Percentiles rank a stretch among this genome's conserved stretches.
Conservation (phyloP, 176 grass and related monocot species). For the Phragmites australis region DNA sequence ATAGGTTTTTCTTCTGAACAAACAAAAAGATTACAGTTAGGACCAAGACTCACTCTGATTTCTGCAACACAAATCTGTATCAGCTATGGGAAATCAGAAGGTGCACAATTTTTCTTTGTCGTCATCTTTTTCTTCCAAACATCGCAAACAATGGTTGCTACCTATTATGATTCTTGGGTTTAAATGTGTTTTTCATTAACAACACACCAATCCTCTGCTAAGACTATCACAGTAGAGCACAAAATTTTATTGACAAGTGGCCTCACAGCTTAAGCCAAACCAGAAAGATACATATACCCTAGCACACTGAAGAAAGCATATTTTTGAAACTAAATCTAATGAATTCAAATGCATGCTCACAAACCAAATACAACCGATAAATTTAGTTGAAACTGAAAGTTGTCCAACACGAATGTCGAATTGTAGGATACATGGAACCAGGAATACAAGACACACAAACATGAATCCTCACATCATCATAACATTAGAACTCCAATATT, state of each 20-base stretch:
- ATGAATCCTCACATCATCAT: neutral
- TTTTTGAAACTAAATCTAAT: neutral
- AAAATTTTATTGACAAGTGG: conserved; percentile 32
- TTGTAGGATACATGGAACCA: neutral
- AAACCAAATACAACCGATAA: neutral
- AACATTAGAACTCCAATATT: neutral
- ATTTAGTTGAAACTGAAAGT: neutral
- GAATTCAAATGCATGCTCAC: neutral
- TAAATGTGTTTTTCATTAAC: too few relatives aligned
- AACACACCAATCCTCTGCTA: too few relatives aligned
- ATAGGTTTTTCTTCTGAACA: neutral
- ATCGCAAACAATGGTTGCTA: too few relatives aligned
- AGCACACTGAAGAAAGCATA: neutral
- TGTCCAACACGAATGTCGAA: neutral
- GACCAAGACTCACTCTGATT: neutral
- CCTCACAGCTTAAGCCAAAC: conserved; percentile 48
- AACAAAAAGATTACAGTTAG: conserved; percentile 2
- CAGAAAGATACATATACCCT: conserved; percentile 41
- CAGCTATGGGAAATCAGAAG: neutral
- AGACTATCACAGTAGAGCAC: conserved; percentile 18
- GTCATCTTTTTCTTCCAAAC: too few relatives aligned
- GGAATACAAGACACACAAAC: neutral
- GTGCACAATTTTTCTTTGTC: neutral
- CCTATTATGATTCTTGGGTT: too few relatives aligned
- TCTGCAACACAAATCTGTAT: neutral